Base-by-base conservation (phyloP, 306 rosid genomes). In the Oemleria cerasiformis region DNA sequence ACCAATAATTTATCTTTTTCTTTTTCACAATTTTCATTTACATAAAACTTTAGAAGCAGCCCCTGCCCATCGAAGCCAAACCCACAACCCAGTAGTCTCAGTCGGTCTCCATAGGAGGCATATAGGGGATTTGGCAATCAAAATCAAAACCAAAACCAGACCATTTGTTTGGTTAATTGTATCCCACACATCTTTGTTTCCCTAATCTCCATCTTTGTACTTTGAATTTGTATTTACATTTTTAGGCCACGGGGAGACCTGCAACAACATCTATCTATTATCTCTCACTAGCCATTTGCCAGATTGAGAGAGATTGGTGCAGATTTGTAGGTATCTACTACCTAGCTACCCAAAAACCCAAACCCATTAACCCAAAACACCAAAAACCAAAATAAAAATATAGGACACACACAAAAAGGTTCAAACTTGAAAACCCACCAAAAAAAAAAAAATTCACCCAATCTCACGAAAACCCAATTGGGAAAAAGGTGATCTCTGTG, bases 221-320 rank as follows among this genome's bases (percentile, higher is more conserved):
- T 9, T 57, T 4, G 19, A 4, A 9, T 34, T 5, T 17, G 38
- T 13, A 2, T 23, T 61, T 54, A 56, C 65, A 60, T 80, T 86
- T 86, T 59, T 59, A 59, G 87, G 90, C 80, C 96, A 82, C 88
- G 62, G 82, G 86, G 78, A 30, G 36, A 62, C 82, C 75, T 79
- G 73, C 77, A 79, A 51, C 78, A 39, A 51, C 78, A 39, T 44
- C 41, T 40, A 17, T 19, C 15, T 14, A 10, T 72, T 73, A 74
- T 67, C 77, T 41, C 34, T 44, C 56, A 71, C 74, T 78, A 70
- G 74, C 39, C 75, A 71, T 71, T 42, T 41, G 80, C 80, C 81
- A 83, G 82, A 75, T 74, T 70, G 54, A 58, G 77, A 45, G 60
- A 23, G 15, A 51, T 42, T 55, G 21, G 42, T 17, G 36, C 36